These are phyloP conservation scores for Citrullus colocynthis DNA, from an alignment of 306 rosid species.

Conservation along the genomic window DNA sequence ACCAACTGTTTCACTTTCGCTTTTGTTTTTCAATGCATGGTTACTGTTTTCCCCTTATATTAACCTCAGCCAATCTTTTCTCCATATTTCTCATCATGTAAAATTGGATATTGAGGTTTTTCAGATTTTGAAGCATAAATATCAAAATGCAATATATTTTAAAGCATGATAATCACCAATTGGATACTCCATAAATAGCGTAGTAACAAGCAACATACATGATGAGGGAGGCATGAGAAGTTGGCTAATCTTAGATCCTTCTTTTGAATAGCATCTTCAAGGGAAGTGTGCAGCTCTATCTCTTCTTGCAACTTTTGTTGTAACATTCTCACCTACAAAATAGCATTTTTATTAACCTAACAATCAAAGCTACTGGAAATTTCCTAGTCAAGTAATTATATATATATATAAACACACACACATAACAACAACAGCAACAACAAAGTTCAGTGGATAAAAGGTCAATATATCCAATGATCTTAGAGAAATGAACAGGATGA, in stretches of 20 bases:
- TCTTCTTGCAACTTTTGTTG: conserved; percentile 41
- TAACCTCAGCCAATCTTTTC: not conserved
- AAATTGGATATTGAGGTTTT: not conserved
- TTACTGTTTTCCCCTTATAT: not conserved
- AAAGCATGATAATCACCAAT: not conserved
- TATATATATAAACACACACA: too few species aligned
- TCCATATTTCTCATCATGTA: not conserved
- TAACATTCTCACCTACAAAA: conserved; percentile 36
- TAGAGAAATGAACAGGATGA: not conserved
- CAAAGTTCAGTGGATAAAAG: too few species aligned
- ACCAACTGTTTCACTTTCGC: not conserved
- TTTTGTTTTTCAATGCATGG: not conserved
- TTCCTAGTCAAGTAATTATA: not conserved
- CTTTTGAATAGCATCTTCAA: conserved; percentile 38
- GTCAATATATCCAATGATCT: not conserved
- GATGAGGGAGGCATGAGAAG: conserved; percentile 27
- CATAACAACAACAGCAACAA: too few species aligned
- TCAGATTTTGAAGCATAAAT: not conserved
- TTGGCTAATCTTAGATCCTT: conserved; percentile 23
- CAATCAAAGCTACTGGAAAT: conserved; percentile 1
- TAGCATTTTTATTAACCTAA: conserved; percentile 12
- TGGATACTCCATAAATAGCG: not conserved
- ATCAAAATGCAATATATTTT: not conserved
- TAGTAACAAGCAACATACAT: conserved; percentile 26
- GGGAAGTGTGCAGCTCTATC: conserved; percentile 38